Evolutionary conservation across 176 grass and related monocot genomes (phyloP).

Genomic region (Avena eriantha): DNA sequence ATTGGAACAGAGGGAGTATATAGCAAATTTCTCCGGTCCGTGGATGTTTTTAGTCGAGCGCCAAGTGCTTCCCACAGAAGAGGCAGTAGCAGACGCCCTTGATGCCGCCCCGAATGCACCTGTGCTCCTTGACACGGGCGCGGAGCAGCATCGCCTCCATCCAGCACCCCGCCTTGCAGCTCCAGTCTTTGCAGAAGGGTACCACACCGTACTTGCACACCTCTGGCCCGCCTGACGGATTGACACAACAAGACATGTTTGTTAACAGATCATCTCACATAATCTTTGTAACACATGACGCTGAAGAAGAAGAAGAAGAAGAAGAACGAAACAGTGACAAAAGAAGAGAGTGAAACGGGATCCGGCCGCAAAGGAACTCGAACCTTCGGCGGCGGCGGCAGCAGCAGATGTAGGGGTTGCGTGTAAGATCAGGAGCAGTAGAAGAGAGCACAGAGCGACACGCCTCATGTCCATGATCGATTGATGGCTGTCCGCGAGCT

Average conservation of each 20-base stretch:
- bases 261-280: no score
- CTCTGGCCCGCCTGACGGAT: background rate
- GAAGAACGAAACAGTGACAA: background rate
- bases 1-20: no score
- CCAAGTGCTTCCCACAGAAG: background rate
- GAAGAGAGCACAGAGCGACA: background rate
- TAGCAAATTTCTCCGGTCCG: no score
- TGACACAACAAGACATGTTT: no score
- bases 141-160: background rate
- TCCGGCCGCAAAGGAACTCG: background rate
- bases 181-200: constrained; percentile 40
- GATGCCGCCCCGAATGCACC: constrained; percentile 16
- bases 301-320: background rate
- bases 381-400: background rate
- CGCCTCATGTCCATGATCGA: background rate
- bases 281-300: no score
- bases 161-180: constrained; percentile 41
- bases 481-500: no score
- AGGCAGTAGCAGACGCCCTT: constrained; percentile 7
- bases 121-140: constrained; percentile 1
- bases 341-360: background rate
- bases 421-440: background rate
- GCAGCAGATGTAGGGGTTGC: background rate
- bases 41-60: no score
- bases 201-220: constrained; percentile 1